A percentile compares a stretch with the other conserved stretches of the same genome.
Evolutionary conservation across 495 filamentous ascomycete genomes (phyloP).

Genomic region (Sphaerosporella brunnea): DNA sequence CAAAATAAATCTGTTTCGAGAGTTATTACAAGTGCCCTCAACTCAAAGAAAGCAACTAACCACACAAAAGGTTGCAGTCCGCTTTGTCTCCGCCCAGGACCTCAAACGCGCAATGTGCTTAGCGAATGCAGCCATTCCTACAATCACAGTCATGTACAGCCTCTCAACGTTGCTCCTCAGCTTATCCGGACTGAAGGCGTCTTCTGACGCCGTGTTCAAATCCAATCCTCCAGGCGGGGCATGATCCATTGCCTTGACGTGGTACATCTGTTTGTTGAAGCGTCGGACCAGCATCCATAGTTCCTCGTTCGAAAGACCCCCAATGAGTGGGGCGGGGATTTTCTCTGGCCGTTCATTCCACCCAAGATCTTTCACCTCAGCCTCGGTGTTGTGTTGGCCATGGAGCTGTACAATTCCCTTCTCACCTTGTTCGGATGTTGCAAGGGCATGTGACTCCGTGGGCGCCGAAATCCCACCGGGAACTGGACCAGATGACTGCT

Average conservation of each 20-base stretch:
- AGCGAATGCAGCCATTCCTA: constrained; percentile 44
- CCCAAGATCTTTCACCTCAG: constrained; percentile 49
- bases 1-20: constrained; percentile 47
- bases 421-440: constrained; percentile 31
- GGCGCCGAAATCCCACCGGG: constrained; percentile 13
- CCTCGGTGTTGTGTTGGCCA: not conserved
- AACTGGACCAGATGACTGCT: constrained; percentile 1
- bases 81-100: constrained; percentile 56
- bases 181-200: constrained; percentile 77
- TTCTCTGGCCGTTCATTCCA: constrained; percentile 48
- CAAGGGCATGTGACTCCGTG: constrained; percentile 35
- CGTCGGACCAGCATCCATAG: constrained; percentile 63
- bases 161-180: constrained; percentile 63
- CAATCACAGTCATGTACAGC: constrained; percentile 64
- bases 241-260: constrained; percentile 52
- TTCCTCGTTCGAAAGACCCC: constrained; percentile 63
- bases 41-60: constrained; percentile 28
- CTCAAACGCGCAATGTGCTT: constrained; percentile 62
- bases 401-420: constrained; percentile 13
- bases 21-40: constrained; percentile 26
- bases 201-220: constrained; percentile 61
- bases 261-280: constrained; percentile 89
- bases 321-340: constrained; percentile 46
- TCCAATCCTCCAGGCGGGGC: constrained; percentile 44
- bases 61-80: constrained; percentile 49